Base-by-base conservation (phyloP, 192 early-diverging fungal genomes). In the Gigaspora rosea region DNA sequence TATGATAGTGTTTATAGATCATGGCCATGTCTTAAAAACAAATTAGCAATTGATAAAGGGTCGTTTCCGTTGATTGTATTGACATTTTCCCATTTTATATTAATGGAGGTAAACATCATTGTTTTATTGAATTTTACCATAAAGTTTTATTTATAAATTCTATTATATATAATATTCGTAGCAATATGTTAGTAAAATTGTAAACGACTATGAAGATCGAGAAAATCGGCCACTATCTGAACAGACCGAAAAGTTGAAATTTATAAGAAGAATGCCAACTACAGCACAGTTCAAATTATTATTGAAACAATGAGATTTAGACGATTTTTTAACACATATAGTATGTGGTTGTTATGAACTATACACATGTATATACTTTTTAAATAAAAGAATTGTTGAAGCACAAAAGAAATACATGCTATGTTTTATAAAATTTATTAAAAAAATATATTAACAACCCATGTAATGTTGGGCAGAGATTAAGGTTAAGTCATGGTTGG, bases 181-280 rank as follows among this genome's bases (percentile, higher is more conserved):
- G 71, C 35, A 59, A 73, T 16, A 56, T 73, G 56, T 73, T 57
- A 73, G 35, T 59, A 32, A 72, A 73, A 73, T 73, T n/a, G 27
- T 59, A 73, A 73, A 58, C 15, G 71, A 73, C 57, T 73, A 73
- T 73, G 56, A 73, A 73, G 57, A 72, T 72, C 32, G 70, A 27
- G 56, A 73, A 73, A 73, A 72, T 72, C 32, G 70, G 9, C 52
- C 52, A 57, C 71, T 32, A 72, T 2, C 18, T 73, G 54, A 56
- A 73, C 32, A 59, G 13, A 58, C 57, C 9, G 56, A 73, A 59
- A 73, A 16, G 35, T 15, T 46, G 0, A 73, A 59, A 16, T 73
- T 56, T 59, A 73, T 73, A 36, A 56, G 71, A 33, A 73, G 20
- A 56, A 73, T 71, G 70, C 51, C 70, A 69, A 69, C 67, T 41